Evolutionary conservation across 2,329 filamentous ascomycete species (phyloP).

Genomic region (Pyrenophora tritici-repentis): DNA sequence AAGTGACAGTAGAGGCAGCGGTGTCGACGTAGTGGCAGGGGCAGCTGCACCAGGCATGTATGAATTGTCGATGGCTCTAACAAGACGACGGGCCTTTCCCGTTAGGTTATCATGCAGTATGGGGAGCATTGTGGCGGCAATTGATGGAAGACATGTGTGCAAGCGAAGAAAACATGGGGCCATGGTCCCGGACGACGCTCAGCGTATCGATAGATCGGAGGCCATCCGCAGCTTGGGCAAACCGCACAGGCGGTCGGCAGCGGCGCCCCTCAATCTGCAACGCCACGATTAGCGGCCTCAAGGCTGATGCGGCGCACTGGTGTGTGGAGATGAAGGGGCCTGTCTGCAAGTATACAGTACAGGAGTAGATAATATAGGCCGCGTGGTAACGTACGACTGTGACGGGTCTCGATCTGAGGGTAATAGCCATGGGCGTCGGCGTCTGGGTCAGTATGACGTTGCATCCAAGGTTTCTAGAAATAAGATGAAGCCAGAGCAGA

Average conservation of each 20-base stretch:
- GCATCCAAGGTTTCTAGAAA: slow-evolving; percentile 31
- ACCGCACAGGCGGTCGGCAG: slow-evolving; percentile 19
- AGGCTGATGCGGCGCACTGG: slow-evolving; percentile 22
- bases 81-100: slow-evolving; percentile 31
- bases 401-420: slow-evolving; percentile 28
- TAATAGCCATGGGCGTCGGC: slow-evolving; percentile 24
- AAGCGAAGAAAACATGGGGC: slow-evolving; percentile 25
- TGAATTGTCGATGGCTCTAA: slow-evolving; percentile 30
- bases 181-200: slow-evolving; percentile 34
- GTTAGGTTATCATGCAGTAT: slow-evolving; percentile 43
- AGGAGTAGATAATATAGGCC: slow-evolving; percentile 26
- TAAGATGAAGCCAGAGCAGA: slow-evolving; percentile 21
- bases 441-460: slow-evolving; percentile 34
- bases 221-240: slow-evolving; percentile 15
- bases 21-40: slow-evolving; percentile 35
- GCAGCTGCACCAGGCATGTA: slow-evolving; percentile 36
- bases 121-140: slow-evolving; percentile 38
- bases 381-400: slow-evolving; percentile 27
- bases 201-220: slow-evolving; percentile 30
- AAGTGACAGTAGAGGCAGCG: slow-evolving; percentile 42
- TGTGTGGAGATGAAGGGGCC: slow-evolving; percentile 21
- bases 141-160: slow-evolving; percentile 10
- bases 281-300: slow-evolving; percentile 34
- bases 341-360: slow-evolving; percentile 30
- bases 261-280: slow-evolving; percentile 38